Conservation (phyloP, 2,329 filamentous ascomycete species). For the Colletotrichum zoysiae region DNA sequence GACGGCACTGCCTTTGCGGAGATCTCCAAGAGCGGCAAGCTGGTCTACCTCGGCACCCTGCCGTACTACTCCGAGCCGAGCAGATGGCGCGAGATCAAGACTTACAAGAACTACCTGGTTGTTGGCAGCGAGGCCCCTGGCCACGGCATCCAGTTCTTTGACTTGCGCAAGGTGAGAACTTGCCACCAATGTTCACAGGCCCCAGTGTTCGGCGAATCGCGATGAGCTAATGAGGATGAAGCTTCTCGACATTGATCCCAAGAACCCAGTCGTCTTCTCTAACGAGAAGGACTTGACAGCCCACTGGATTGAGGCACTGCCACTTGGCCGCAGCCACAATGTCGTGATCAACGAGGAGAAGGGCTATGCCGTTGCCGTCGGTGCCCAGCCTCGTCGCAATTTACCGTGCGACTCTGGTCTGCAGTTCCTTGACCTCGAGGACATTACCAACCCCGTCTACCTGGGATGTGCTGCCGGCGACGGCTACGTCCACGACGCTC, state of each 20-base stretch:
- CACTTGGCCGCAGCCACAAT: constrained; percentile 59
- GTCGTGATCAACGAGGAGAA: constrained; percentile 61
- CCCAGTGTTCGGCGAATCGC: neutral
- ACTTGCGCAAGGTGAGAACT: constrained; percentile 59
- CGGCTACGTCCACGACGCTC: constrained; percentile 72
- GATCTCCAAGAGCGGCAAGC: constrained; percentile 53
- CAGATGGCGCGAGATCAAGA: constrained; percentile 53
- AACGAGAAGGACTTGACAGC: constrained; percentile 48
- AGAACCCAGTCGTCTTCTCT: constrained; percentile 49
- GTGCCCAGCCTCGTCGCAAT: constrained; percentile 53
- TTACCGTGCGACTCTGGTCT: constrained; percentile 63
- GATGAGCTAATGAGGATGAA: neutral
- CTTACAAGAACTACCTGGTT: constrained; percentile 48
- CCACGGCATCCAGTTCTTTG: constrained; percentile 71
- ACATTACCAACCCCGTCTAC: constrained; percentile 65
- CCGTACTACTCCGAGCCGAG: constrained; percentile 50
- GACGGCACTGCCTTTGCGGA: constrained; percentile 60
- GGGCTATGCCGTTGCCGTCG: constrained; percentile 60
- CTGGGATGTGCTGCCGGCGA: constrained; percentile 67
- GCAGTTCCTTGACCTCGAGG: constrained; percentile 68
- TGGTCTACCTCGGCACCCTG: constrained; percentile 57
- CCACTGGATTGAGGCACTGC: constrained; percentile 49
- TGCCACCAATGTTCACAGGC: neutral
- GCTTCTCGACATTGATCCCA: constrained; percentile 57
- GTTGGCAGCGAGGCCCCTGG: constrained; percentile 55